Evolutionary conservation across 2,329 filamentous ascomycete species (phyloP).

Genomic region (Dactylella cylindrospora): DNA sequence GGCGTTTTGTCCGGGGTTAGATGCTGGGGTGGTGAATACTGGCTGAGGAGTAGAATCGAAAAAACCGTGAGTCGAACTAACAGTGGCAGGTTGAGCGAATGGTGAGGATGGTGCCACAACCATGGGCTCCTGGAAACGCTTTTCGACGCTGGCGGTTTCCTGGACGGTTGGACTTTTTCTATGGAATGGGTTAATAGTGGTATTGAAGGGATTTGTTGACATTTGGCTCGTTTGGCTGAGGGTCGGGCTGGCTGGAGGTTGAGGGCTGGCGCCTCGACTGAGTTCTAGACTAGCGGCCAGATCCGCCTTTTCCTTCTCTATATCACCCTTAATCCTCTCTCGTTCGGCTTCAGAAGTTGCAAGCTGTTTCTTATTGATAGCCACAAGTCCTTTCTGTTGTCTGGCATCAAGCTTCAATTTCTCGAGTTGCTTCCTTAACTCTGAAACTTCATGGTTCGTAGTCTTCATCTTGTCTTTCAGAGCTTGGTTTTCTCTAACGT

Average conservation of each 20-base stretch:
- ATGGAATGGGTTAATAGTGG: constrained; percentile 94
- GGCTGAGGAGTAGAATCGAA: constrained; percentile 41
- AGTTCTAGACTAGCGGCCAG: constrained; percentile 51
- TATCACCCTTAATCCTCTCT: constrained; percentile 81
- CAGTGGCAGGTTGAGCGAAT: constrained; percentile 54
- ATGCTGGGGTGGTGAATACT: constrained; percentile 42
- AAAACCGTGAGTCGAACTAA: constrained; percentile 27
- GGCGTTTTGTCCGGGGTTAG: constrained; percentile 62
- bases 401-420: constrained; percentile 89
- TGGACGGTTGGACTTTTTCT: constrained; percentile 61
- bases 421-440: constrained; percentile 86
- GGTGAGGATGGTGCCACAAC: constrained; percentile 58
- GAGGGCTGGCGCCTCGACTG: constrained; percentile 66
- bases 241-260: constrained; percentile 56
- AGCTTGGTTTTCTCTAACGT: constrained; percentile 82
- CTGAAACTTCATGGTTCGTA: constrained; percentile 77
- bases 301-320: constrained; percentile 64
- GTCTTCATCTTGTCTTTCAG: constrained; percentile 85
- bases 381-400: constrained; percentile 92
- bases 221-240: constrained; percentile 53
- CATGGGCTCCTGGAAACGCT: constrained; percentile 51
- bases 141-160: constrained; percentile 53
- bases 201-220: constrained; percentile 52
- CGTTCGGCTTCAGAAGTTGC: constrained; percentile 84
- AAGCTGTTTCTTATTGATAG: constrained; percentile 98